Evolutionary conservation across 257 asterid species (phyloP), one percentile per base, ranked within the genome.

Genomic region (Nyctanthes arbortristis): DNA sequence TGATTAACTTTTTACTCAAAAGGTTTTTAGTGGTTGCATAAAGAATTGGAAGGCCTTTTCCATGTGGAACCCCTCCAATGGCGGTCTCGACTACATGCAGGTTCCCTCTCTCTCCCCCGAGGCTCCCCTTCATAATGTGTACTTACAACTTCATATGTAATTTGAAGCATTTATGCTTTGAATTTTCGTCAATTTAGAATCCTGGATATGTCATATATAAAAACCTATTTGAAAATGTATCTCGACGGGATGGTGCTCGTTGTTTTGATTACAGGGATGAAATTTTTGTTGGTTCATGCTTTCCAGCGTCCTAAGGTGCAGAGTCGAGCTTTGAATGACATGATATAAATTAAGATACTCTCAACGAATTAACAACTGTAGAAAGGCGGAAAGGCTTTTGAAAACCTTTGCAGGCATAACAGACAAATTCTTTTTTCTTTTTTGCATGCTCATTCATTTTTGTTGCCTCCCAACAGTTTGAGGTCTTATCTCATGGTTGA

Each of bases 81-180:
- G 94, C 58, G 97, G 99, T 68, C 88, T 94, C 63, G 86, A 85
- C 52, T 91, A 91, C 81, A 80, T 94, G 88, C 91, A 82, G 94
- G 97, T 88, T 31, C 5, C 8, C n/a, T 13, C 47, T 11, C 14
- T 11, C 14, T 36, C 43, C 13, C n/a, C 13, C 1, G 10, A 35
- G 6, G 4, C 6, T 35, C 5, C 1, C 10, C 40, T 35, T 8
- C 24, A 20, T 52, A 2, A 24, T 22, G 14, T 49, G 11, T 1
- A 18, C 13, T 18, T 49, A 49, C 29, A 20, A 5, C 27, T 45
- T n/a, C n/a, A n/a, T n/a, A 24, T 14, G 10, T 45, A 45, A 14
- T 45, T 4, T 7, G 25, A 45, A 45, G 55, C 16, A n/a, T 24
- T 45, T 5, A 16, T 45, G 55, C 25, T 45, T 45, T 45, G 55